Base-by-base conservation (phyloP, 1,284 basidiomycete species). In the Heterobasidion occidentale region DNA sequence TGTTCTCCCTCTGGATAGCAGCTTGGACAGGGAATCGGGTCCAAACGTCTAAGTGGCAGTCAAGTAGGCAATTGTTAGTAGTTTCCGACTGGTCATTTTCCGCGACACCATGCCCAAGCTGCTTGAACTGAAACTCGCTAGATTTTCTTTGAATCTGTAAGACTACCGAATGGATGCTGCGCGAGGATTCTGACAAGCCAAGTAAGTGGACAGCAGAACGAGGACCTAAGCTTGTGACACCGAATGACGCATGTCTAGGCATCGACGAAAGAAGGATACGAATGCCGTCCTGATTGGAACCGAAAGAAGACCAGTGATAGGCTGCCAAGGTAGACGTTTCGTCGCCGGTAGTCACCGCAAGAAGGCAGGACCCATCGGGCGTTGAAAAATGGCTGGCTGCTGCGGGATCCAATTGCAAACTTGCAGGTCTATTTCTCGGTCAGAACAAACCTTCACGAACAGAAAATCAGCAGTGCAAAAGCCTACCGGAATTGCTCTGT, bases 21-120 rank as follows among this genome's bases (percentile, higher is more conserved):
- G 83, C 71, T 0, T 80, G 61, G 9, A 85, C 81, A 0, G 84
- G 83, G 62, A 81, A 85, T 3, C 81, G 77, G 3, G 75, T 79
- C 83, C 83, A 85, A 46, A 83, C 77, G n/a, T 85, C 82, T 0
- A 72, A 63, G 55, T 82, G 76, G 54, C 80, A 83, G 56, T 83
- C 79, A 7, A 86, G 66, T 8, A 85, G 66, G 51, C 72, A 76
- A 53, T 84, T 83, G 59, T 81, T 74, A 27, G 27, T 27, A 27
- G 27, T 27, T 27, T 27, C 27, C 27, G 27, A 27, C 27, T 27
- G 27, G 27, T 27, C 27, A 6, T 5, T 27, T 27, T 27, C 27
- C 27, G 27, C 27, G 6, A 27, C 27, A 4, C 27, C 27, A 27
- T 27, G 27, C 27, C 27, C 27, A 48, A 61, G 67, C 56, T 77